Base-by-base conservation (phyloP, 2,329 filamentous ascomycete species). In the Sarocladiaceae sp. region DNA sequence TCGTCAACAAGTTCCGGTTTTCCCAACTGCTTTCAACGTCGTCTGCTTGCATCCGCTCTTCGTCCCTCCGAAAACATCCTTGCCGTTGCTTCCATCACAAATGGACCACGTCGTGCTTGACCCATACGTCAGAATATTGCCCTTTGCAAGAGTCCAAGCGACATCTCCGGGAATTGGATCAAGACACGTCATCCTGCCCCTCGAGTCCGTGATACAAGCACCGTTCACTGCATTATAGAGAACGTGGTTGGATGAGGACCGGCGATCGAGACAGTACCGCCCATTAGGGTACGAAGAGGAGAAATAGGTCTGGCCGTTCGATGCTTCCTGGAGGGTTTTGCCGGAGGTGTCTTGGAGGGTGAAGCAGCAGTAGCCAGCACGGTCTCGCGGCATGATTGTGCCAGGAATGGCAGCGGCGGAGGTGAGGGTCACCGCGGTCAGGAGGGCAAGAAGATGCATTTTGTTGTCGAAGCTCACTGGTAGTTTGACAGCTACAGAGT, bases 191-290 rank as follows among this genome's bases (percentile, higher is more conserved):
- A 41, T 18, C 21, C 20, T 21, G 6, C 37, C 37, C 15, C 37
- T 41, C 15, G 37, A 41, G 23, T 41, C 37, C 23, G 29, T 24
- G 24, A 41, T 41, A 19, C 37, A 41, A 16, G 37, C 37, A 18
- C n/a, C 11, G 15, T 41, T 41, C 18, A 24, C 18, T 13, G 26
- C 37, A 18, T 41, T 24, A 15, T 24, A 24, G 11, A 41, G 37
- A 15, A 41, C 23, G 23, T 41, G 26, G 6, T 11, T 9, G 6
- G 37, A 41, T 5, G 37, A 41, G 4, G 37, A 41, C 23, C 23
- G 29, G 24, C 26, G 4, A n/a, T 41, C 37, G 13, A 41, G 37
- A 23, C 37, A 41, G 37, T 27, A 41, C 37, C 37, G 29, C n/a
- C 37, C 37, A 15, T 10, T 16, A 10, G 37, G 37, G 4, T 27